Base-by-base conservation (phyloP, 108 stramenopile genomes). In the Ochromonas danica region DNA sequence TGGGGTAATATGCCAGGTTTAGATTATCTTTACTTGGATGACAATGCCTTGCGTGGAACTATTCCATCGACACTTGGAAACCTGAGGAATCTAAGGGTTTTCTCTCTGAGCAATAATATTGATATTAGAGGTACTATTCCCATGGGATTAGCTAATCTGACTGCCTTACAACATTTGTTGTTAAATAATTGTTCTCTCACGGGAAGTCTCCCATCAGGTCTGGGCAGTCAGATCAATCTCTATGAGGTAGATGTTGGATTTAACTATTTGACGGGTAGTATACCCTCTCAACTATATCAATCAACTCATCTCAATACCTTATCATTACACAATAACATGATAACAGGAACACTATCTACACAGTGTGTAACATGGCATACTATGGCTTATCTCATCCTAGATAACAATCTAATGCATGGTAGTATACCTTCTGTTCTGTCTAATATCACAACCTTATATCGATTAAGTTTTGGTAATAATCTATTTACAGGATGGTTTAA, bases 101-200 rank as follows among this genome's bases (percentile, higher is more conserved):
- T 51, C 22, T 14, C 45, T 6, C 6, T 51, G 14, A 22, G 45
- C 45, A 51, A 51, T 51, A 57, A 57, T 17, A 51, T 51, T 36
- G 63, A 31, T 36, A 6, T 67, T 31, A 35, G 14, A 14, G 63
- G 63, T 36, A 67, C 63, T 6, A 67, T 67, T 67, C 63, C 63
- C 3, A 36, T 25, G 3, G 30, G 25, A 67, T 10, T 67, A 6
- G 6, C 33, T 31, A 36, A 36, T 36, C 31, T 67, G 31, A 35
- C 17, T 36, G 30, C 17, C 17, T 67, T 67, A 36, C 33, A 35
- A 28, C 25, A 67, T 36, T 67, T 67, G 31, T 67, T 10, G 3
- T 36, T 67, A 28, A 31, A 22, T 36, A 36, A 67, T 36, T n/a
- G n/a, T n/a, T n/a, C n/a, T n/a, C n/a, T n/a, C n/a, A n/a, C n/a